phyloP scores from a whole-genome alignment of 1,284 basidiomycete species.

The Naganishia cerealis region DNA sequence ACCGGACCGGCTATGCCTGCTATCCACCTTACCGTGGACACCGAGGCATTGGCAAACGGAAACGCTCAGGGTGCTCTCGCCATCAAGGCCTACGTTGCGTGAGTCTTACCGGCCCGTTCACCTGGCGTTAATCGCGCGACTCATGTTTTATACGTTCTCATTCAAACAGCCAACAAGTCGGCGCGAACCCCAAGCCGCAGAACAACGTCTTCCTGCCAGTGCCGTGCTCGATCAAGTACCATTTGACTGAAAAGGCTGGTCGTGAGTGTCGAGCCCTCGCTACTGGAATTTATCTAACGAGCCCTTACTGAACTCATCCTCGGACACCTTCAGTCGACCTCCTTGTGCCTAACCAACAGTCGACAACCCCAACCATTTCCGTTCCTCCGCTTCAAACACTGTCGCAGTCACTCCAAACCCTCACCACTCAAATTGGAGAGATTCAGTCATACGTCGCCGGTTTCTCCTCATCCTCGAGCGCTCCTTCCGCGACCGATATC shows the following conservation, averaged over 20 bases:
- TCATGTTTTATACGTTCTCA: not conserved
- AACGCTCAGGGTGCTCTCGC: conserved; percentile 68
- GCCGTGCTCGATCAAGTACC: conserved; percentile 75
- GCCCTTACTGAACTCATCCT: conserved; percentile 20
- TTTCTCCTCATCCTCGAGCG: conserved; percentile 73
- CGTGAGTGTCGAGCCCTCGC: conserved; percentile 60
- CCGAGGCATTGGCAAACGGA: conserved; percentile 63
- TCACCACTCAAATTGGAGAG: conserved; percentile 55
- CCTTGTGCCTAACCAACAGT: conserved; percentile 58
- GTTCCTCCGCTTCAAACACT: conserved; percentile 48
- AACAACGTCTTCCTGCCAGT: conserved; percentile 89
- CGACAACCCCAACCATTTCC: conserved; percentile 46
- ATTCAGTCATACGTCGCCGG: conserved; percentile 82
- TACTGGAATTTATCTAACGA: too few species aligned
- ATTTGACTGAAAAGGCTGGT: conserved; percentile 77
- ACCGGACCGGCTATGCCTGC: conserved; percentile 72
- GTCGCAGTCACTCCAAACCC: conserved; percentile 53
- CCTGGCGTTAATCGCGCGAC: not conserved
- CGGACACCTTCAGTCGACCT: conserved; percentile 66
- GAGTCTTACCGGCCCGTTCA: conserved; percentile 42
- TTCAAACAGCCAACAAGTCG: conserved; percentile 50
- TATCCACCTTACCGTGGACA: conserved; percentile 90
- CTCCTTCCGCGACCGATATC: conserved; percentile 65
- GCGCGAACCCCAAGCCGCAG: conserved; percentile 81
- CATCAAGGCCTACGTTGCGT: conserved; percentile 86